A percentile compares a stretch with the other conserved stretches of the same genome.
Evolutionary conservation across 768 basidiomycete genomes (phyloP).

Genomic region (Epithele typhae): DNA sequence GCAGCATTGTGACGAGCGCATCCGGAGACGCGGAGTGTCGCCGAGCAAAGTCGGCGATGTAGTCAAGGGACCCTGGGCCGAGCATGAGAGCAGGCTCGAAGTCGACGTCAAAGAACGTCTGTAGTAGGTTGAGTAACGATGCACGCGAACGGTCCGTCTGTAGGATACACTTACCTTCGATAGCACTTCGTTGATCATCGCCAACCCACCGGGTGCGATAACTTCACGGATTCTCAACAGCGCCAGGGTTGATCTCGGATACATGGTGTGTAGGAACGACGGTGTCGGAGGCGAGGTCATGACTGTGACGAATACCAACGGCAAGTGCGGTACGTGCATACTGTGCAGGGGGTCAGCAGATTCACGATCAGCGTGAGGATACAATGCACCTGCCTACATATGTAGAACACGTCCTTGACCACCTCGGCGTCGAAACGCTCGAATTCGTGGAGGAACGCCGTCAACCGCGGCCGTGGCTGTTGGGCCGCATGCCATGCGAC

Average conservation of each 20-base stretch:
- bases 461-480: conserved; percentile 34
- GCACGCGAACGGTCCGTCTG: too few relatives aligned
- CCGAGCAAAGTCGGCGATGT: conserved; percentile 51
- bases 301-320: conserved; percentile 60
- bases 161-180: conserved; percentile 40
- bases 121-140: not conserved
- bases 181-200: conserved; percentile 50
- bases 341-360: conserved; percentile 30
- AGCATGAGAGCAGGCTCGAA: conserved; percentile 60
- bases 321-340: conserved; percentile 46
- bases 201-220: conserved; percentile 42
- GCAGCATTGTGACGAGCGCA: conserved; percentile 51
- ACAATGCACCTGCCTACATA: conserved; percentile 58
- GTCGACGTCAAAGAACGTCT: conserved; percentile 62
- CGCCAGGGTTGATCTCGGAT: conserved; percentile 55
- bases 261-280: conserved; percentile 52
- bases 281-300: conserved; percentile 49
- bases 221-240: conserved; percentile 52
- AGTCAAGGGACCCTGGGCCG: conserved; percentile 54
- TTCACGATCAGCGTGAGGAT: too few relatives aligned
- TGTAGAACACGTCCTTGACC: conserved; percentile 65
- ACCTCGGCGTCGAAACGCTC: conserved; percentile 63
- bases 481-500: conserved; percentile 48
- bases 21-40: conserved; percentile 58
- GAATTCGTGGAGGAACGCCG: conserved; percentile 68